Evolutionary conservation across 2,329 filamentous ascomycete genomes (phyloP).

Genomic region (Aureobasidium sp.): DNA sequence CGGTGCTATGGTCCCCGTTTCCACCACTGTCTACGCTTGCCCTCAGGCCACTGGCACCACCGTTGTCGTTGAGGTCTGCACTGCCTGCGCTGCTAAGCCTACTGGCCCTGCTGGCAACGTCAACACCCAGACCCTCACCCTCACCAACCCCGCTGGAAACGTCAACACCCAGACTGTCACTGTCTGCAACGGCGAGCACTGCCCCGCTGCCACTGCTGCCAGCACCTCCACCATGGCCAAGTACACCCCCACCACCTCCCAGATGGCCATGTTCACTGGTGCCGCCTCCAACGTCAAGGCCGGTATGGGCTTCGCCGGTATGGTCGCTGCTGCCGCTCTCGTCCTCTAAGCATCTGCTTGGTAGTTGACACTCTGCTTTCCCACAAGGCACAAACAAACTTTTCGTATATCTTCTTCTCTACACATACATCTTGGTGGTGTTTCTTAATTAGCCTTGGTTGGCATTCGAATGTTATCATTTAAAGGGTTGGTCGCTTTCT

Average conservation of each 20-base stretch:
- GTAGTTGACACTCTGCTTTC: not conserved
- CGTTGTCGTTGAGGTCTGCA: not conserved
- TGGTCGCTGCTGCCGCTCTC: slow-evolving; percentile 11
- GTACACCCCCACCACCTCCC: not conserved
- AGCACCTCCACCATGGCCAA: not conserved
- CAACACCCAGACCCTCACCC: no score
- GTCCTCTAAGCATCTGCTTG: slow-evolving; percentile 10
- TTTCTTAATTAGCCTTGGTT: not conserved
- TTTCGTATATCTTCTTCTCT: not conserved
- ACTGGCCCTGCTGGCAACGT: no score
- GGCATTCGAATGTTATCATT: not conserved
- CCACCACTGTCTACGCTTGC: not conserved
- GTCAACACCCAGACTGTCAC: slow-evolving; percentile 9
- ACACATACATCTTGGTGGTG: not conserved
- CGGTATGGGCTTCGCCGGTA: slow-evolving; percentile 1
- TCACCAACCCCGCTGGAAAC: slow-evolving; percentile 5
- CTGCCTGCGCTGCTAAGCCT: not conserved
- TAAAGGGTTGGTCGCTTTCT: not conserved
- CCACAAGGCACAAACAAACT: not conserved
- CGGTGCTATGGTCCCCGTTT: not conserved
- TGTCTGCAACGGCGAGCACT: slow-evolving; percentile 4
- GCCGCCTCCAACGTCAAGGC: slow-evolving; percentile 10
- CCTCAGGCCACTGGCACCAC: not conserved
- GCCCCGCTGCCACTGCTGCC: not conserved
- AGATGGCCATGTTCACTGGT: slow-evolving; percentile 11